Evolutionary conservation across 306 rosid species (phyloP), one percentile per base, ranked within the genome.

Genomic region (Castanea crenata): DNA sequence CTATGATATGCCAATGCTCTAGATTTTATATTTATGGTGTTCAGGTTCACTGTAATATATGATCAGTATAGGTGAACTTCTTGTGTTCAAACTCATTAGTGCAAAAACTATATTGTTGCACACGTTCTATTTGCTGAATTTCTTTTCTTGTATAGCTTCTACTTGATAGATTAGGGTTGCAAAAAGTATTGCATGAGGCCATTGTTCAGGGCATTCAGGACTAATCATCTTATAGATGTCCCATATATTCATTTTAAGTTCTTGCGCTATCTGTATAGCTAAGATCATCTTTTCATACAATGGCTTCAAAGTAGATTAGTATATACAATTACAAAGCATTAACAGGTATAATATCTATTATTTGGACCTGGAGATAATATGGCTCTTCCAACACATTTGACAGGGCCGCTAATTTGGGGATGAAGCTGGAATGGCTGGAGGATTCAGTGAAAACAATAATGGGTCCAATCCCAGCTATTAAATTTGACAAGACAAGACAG

Each of bases 401-500:
- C 77, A 89, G 97, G 92, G 98, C 94, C 67, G 84, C 88, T 57
- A 86, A 94, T 77, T 81, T 92, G 78, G 98, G 94, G 1, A 90
- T 90, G 97, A 90, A 81, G 91, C 20, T 94, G 80, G 97, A 94
- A 31, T 94, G 99, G 99, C 63, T 86, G 73, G 91, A 86, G 15
- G 92, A 89, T 75, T 93, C 90, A 74, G 96, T 87, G 80, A 94
- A 88, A 80, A 85, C 97, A 0, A 59, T 91, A 0, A 90, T 87
- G 99, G 97, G 97, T 69, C 97, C 99, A 25, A 91, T 94, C 75
- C 88, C 99, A 7, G 97, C 92, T 8, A 61, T 90, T 59, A 95
- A 91, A 73, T 78, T 76, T 14, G 95, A 90, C 68, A 74, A 86
- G 80, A 80, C 31, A 32, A 90, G 94, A 38, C 75, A 76, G 73